Evolutionary conservation across 768 basidiomycete species (phyloP), one percentile per base, ranked within the genome.

Genomic region (Serendipita sp.): DNA sequence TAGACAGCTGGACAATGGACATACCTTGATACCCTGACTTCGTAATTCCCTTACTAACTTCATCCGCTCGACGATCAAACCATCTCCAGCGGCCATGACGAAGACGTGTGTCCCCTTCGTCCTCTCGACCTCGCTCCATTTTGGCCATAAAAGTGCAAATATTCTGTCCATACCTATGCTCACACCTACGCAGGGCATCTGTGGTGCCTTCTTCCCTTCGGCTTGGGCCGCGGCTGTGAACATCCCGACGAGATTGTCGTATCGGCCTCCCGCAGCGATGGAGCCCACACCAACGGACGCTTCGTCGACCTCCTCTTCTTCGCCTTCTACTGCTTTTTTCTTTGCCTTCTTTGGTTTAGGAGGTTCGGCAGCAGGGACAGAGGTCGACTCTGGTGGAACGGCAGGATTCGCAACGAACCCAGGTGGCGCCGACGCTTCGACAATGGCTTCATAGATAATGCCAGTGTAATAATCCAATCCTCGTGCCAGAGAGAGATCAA

Each of bases 401-500:
- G 70, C 66, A 1, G 80, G 80, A 67, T 81, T 78, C 60, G 82
- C 75, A 36, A 76, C 68, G 76, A 91, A 84, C 2, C 84, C 85
- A 0, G 95, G 94, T 1, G 95, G 93, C 0, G 94, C 94, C 6
- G 94, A 97, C 1, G 86, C 90, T 70, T 91, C 92, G 44, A 92
- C 89, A 66, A 89, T 82, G 46, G 91, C 96, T 75, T 99, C 95
- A 75, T 95, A 98, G 72, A 98, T 98, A 70, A 99, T 86, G 16
- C 96, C 96, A 1, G 95, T 99, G 75, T 99, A 98, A 75, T 99
- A 98, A 73, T 98, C 96, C 23, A 98, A 81, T 44, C 95, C 95
- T 36, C 95, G 87, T n/a, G 95, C 95, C 13, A 99, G 83, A 1
- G 93, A 96, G 67, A 98, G 81, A 74, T 99, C 95, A 71, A 99